phyloP scores from a whole-genome alignment of 1,284 basidiomycete species.

The Crepidotus sp. region DNA sequence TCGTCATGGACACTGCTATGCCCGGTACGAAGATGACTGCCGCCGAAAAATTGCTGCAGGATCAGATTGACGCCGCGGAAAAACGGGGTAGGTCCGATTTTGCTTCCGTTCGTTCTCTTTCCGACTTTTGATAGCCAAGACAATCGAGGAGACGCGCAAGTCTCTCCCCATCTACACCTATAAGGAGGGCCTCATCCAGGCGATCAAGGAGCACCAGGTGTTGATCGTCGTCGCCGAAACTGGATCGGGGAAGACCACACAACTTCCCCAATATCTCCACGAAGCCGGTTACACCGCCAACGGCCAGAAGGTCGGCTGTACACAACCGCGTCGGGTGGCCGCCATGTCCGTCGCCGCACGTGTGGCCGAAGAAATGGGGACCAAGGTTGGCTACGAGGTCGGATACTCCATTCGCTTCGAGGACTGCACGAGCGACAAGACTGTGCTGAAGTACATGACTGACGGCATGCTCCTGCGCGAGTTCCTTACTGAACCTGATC shows the following conservation, averaged over 20 bases:
- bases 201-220: constrained; percentile 86
- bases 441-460: constrained; percentile 96
- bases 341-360: constrained; percentile 99
- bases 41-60: constrained; percentile 80
- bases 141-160: constrained; percentile 87
- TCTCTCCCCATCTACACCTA: constrained; percentile 85
- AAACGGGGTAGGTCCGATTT: constrained; percentile 57
- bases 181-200: constrained; percentile 80
- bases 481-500: constrained; percentile 90
- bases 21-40: constrained; percentile 72
- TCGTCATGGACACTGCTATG: constrained; percentile 79
- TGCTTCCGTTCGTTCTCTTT: background rate
- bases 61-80: constrained; percentile 89
- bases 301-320: constrained; percentile 92
- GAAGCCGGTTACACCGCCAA: constrained; percentile 91
- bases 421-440: constrained; percentile 98
- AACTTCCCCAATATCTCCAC: constrained; percentile 95
- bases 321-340: constrained; percentile 96
- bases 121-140: constrained; percentile 47
- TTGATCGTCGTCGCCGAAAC: constrained; percentile 91
- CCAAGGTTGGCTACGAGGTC: constrained; percentile 92
- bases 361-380: constrained; percentile 98
- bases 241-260: constrained; percentile 97
- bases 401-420: constrained; percentile 99
- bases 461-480: constrained; percentile 97